A percentile compares a stretch with the other conserved stretches of the same genome.
phyloP scores from a whole-genome alignment of 176 grass and related monocot species.

The Juncus inflexus region DNA sequence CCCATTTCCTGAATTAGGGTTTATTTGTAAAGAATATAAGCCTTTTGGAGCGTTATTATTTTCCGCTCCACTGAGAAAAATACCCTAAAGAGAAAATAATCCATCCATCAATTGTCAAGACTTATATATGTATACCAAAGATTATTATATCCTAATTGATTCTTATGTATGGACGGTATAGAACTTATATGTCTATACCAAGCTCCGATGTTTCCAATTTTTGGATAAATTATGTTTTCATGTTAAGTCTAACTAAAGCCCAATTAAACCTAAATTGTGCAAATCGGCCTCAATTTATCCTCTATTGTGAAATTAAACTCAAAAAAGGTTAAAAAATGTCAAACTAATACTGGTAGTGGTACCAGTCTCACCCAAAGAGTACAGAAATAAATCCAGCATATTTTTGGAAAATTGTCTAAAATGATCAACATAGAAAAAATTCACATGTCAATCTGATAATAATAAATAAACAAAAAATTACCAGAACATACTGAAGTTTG shows the following conservation, averaged over 20 bases:
- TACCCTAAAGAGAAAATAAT: constrained; percentile 23
- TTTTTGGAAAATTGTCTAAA: not conserved
- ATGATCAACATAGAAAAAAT: not conserved
- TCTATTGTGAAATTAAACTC: too few relatives aligned
- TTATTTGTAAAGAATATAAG: constrained; percentile 38
- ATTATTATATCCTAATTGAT: not conserved
- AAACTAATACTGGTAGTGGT: not conserved
- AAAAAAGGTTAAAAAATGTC: not conserved
- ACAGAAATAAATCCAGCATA: not conserved
- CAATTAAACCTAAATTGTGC: too few relatives aligned
- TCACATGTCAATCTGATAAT: not conserved
- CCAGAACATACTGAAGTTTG: constrained; percentile 36
- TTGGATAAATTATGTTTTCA: too few relatives aligned
- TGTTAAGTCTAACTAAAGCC: too few relatives aligned
- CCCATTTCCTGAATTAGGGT: constrained; percentile 23
- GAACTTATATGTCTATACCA: too few relatives aligned
- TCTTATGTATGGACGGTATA: too few relatives aligned
- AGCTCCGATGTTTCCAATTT: too few relatives aligned
- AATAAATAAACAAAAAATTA: constrained; percentile 24
- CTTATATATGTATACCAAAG: constrained; percentile 3
- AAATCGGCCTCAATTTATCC: too few relatives aligned
- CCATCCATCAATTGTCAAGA: not conserved
- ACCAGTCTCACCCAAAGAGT: not conserved
- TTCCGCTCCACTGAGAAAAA: constrained; percentile 29
- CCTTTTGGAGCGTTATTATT: constrained; percentile 20